Conservation (phyloP, 768 basidiomycete genomes). For the Boletus rex-veris region DNA sequence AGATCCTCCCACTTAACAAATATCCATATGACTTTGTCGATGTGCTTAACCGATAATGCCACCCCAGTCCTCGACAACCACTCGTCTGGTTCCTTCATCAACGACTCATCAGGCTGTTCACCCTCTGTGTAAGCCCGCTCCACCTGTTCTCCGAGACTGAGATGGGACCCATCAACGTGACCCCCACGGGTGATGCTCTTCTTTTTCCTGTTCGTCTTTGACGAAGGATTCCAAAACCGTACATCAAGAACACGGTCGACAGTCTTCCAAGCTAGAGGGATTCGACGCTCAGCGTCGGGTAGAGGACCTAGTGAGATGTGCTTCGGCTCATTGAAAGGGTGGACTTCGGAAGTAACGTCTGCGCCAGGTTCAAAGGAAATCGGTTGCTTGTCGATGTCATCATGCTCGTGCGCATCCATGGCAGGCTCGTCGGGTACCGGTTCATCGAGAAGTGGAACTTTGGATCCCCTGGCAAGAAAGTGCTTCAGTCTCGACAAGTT, state of each 20-base stretch:
- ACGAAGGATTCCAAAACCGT: slow-evolving; percentile 52
- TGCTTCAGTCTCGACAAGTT: slow-evolving; percentile 65
- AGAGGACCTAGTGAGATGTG: slow-evolving; percentile 37
- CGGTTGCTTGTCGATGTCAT: slow-evolving; percentile 17
- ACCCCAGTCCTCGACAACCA: slow-evolving; percentile 44
- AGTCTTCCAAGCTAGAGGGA: slow-evolving; percentile 82
- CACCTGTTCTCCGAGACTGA: slow-evolving; percentile 25
- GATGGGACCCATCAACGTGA: slow-evolving; percentile 24
- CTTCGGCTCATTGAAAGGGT: slow-evolving; percentile 28
- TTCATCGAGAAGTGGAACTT: slow-evolving; percentile 59
- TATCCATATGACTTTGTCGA: slow-evolving; percentile 67
- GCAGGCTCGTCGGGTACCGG: slow-evolving; percentile 30
- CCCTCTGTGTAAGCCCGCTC: slow-evolving; percentile 53
- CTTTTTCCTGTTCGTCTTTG: slow-evolving; percentile 12
- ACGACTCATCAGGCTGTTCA: slow-evolving; percentile 53
- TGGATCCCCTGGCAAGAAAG: slow-evolving; percentile 68
- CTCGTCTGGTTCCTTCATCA: slow-evolving; percentile 58
- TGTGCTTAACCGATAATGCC: slow-evolving; percentile 44
- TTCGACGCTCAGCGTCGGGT: slow-evolving; percentile 67
- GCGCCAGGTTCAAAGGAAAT: slow-evolving; percentile 42
- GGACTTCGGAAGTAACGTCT: slow-evolving; percentile 34
- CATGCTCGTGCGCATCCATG: slow-evolving; percentile 29
- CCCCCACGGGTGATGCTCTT: slow-evolving; percentile 26
- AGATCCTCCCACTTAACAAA: slow-evolving; percentile 94
- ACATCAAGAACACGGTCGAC: slow-evolving; percentile 91